Base-by-base conservation (phyloP, 2,329 filamentous ascomycete species). In the Aurifilum marmelostoma region DNA sequence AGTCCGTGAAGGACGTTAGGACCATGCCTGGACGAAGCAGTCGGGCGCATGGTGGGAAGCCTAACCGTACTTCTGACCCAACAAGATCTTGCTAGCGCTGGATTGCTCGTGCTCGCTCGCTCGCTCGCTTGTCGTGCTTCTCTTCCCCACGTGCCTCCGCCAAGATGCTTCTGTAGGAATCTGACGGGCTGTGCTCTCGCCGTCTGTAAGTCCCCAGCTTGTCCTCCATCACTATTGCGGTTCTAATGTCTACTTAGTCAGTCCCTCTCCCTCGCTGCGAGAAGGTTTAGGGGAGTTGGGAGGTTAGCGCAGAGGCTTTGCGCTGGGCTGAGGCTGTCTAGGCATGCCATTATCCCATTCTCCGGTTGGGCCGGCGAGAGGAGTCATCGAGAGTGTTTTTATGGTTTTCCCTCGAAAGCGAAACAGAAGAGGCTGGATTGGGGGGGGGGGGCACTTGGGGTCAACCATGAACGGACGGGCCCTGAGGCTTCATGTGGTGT, bases 241-340 rank as follows among this genome's bases (percentile, higher is more conserved):
- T 27, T 56, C 52, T 54, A 27, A 12, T 27, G 12, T 29, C n/a
- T 7, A 47, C 21, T 47, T n/a, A 47, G 52, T 18, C 14, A 56
- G 24, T 24, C 3, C n/a, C 16, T 16, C 27, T 56, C 34, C 8
- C 34, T 39, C 43, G 52, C 27, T 29, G 52, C 27, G 27, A 14
- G 52, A 56, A n/a, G n/a, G 24, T 56, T 56, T 16, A 8, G 29
- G 7, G 12, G 32, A 56, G 24, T 56, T 29, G 24, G 21, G 24
- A n/a, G n/a, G 12, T 29, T 56, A 56, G 52, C 27, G 24, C 24
- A 56, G 52, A 56, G 52, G 52, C 52, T 56, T 56, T 56, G 52
- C 52, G 52, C 29, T 14, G 52, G 52, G 12, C 24, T 29, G 52
- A 7, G 52, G 52, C 27, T 56, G 52, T 3, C 52, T 56, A 14